Base-by-base conservation (phyloP, 2,329 filamentous ascomycete genomes). In the Trichophyton simii region DNA sequence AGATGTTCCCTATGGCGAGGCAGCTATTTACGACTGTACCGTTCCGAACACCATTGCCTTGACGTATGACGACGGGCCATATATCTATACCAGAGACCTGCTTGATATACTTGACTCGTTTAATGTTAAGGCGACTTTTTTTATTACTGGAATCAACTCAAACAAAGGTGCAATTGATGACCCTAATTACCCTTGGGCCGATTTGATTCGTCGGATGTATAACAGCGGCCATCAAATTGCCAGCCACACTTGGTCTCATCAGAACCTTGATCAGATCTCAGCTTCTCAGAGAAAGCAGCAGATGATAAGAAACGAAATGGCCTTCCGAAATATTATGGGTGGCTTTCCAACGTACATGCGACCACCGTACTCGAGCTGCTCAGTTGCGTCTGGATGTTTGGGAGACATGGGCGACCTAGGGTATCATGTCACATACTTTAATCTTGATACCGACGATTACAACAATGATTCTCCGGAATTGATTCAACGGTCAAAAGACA, bases 1-100 rank as follows among this genome's bases (percentile, higher is more conserved):
- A 22, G 64, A 67, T 42, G 69, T 73, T 15, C 70, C 72, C 18
- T 77, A 76, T 57, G 73, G 70, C 1, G 70, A 71, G 22, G 61
- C 64, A 7, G 66, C 69, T 18, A 73, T 77, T 60, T 71, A 71
- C 36, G 69, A 71, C 9, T 79, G 77, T 65, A 69, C 67, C 44
- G 75, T 76, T n/a, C 75, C 79, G 2, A 82, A 84, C 59, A 82
- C 82, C 9, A 79, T 88, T 66, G 85, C 85, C 18, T 70, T 88
- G 61, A 87, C 85, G 0, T 87, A 82, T 66, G 85, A 87, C 66
- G 85, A 87, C 69, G 85, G 85, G 0, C 85, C 85, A 22, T 82
- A 81, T 65, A 71, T 77, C 20, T 86, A 83, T 70, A 87, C 85
- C 1, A 72, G 73, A 46, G 80, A 84, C 63, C 77, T 88, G 11